Evolutionary conservation across 306 rosid genomes (phyloP).

Genomic region (Herpetospermum pedunculosum): DNA sequence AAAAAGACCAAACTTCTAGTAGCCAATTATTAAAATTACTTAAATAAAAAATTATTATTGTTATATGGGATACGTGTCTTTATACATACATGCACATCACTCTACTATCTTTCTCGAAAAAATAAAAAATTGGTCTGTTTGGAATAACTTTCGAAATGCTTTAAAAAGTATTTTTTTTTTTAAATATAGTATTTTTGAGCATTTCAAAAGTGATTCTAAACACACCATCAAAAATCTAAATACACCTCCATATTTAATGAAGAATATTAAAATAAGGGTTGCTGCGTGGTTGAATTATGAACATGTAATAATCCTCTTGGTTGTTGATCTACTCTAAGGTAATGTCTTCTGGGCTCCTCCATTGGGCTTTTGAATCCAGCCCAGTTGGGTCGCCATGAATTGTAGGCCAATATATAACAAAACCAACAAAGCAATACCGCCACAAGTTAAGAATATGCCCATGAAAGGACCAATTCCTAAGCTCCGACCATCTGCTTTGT

Average conservation of each 20-base stretch:
- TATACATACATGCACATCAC: neutral
- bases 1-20: no score
- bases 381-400: neutral
- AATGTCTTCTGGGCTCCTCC: neutral
- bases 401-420: neutral
- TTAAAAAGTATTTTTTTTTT: no score
- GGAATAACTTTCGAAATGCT: no score
- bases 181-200: no score
- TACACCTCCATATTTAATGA: neutral
- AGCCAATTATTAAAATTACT: no score
- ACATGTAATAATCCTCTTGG: neutral
- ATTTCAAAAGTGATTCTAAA: no score
- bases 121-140: no score
- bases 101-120: no score
- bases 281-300: neutral
- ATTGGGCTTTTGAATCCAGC: neutral
- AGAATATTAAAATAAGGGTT: neutral
- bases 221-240: no score
- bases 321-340: neutral
- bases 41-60: no score
- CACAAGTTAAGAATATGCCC: constrained; percentile 23
- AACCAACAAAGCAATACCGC: constrained; percentile 12
- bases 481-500: neutral
- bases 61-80: no score
- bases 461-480: constrained; percentile 34